Conservation (phyloP, 768 basidiomycete species). For the Suillus sp. region DNA sequence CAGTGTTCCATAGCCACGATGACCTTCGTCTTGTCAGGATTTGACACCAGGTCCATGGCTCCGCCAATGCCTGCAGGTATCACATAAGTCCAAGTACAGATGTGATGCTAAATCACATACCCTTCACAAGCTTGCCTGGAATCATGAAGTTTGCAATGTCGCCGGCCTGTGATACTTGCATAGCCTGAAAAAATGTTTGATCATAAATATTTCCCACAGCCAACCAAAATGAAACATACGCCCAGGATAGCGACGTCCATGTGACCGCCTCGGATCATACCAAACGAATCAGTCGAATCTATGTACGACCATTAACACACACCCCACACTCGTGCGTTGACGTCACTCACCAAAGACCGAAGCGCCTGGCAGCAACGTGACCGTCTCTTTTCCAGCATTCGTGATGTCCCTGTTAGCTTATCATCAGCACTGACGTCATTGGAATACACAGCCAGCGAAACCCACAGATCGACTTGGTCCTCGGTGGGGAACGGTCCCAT, state of each 20-base stretch:
- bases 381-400: constrained; percentile 87
- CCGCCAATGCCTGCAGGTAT: constrained; percentile 74
- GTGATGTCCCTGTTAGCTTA: constrained; percentile 64
- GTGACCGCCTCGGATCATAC: constrained; percentile 94
- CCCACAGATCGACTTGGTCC: constrained; percentile 72
- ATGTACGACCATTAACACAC: constrained; percentile 8
- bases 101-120: constrained; percentile 28
- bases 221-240: constrained; percentile 41
- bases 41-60: constrained; percentile 90
- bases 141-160: constrained; percentile 98
- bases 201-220: constrained; percentile 7
- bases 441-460: constrained; percentile 14
- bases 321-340: not conserved
- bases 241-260: constrained; percentile 90
- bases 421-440: not conserved
- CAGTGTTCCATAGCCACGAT: constrained; percentile 85
- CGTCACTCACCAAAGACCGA: constrained; percentile 71
- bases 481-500: constrained; percentile 81
- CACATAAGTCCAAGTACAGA: not conserved
- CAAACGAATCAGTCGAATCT: constrained; percentile 89
- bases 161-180: constrained; percentile 87
- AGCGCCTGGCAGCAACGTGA: constrained; percentile 85
- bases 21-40: constrained; percentile 87
- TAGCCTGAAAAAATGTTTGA: constrained; percentile 50
- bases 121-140: constrained; percentile 84